Evolutionary conservation across 2,329 filamentous ascomycete species (phyloP), one percentile per base, ranked within the genome.

Genomic region (Bipolaris sorokiniana): DNA sequence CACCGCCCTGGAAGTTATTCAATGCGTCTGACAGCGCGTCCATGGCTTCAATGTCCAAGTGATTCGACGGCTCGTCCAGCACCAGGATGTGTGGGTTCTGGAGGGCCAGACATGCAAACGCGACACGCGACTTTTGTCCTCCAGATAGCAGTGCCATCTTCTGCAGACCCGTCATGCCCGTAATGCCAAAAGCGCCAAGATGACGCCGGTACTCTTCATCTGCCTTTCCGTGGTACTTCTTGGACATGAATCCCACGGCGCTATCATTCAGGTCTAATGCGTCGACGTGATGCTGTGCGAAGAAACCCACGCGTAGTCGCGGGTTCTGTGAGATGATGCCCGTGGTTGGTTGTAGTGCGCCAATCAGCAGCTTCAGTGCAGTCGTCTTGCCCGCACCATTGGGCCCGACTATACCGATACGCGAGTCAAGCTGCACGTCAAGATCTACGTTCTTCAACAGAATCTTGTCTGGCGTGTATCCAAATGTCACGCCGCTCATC

Each of bases 301-400:
- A 99, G 86, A 96, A 99, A 42, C 95, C 95, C 61, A 99, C 85
- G 46, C 95, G 88, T 47, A 99, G 84, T 54, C 95, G 88, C 33
- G 95, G 89, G 76, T 99, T 88, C 69, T 92, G 89, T 6, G 91
- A 92, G 64, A 99, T 96, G 55, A 96, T 73, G 65, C 95, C 95
- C 51, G 86, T 83, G 0, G 88, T 87, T 3, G 95, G 87, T 55
- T 86, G 78, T 22, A 99, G 84, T 69, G 91, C 91, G 62, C 92
- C 91, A 63, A 95, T 97, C 58, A 99, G 88, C n/a, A 99, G 86
- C 79, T 97, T 98, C 67, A 99, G 82, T n/a, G 97, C 90, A 0
- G 95, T 99, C 2, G 95, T 99, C 80, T 99, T 99, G 84, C 95
- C 95, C 42, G 95, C 95, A 78, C 95, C 95, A 83, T 99, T 99